Evolutionary conservation across 2,329 filamentous ascomycete genomes (phyloP).

Genomic region (Colletotrichum tabaci): DNA sequence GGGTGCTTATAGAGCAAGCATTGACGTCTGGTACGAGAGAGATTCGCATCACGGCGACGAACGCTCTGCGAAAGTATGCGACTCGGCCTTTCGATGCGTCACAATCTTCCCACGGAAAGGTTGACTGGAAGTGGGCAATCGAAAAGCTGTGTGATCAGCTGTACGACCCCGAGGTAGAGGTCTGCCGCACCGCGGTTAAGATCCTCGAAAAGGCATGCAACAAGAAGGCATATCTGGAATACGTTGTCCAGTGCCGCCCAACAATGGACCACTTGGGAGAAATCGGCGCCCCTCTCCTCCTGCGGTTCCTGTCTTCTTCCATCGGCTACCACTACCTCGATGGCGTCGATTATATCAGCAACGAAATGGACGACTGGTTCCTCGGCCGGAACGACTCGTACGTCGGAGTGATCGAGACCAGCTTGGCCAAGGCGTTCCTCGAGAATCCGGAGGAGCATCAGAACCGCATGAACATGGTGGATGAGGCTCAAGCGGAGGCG

Average conservation of each 20-base stretch:
- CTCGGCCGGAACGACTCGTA: conserved; percentile 97
- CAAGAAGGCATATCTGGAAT: conserved; percentile 90
- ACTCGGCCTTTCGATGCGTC: conserved; percentile 63
- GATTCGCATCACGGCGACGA: conserved; percentile 91
- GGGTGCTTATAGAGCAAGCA: conserved; percentile 93
- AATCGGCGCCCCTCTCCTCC: conserved; percentile 91
- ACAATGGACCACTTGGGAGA: conserved; percentile 96
- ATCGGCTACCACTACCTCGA: conserved; percentile 98
- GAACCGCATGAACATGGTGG: conserved; percentile 71
- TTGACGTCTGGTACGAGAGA: conserved; percentile 92
- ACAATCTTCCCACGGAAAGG: conserved; percentile 51
- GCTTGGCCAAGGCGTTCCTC: conserved; percentile 87
- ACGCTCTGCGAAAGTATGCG: conserved; percentile 88
- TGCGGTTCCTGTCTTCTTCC: conserved; percentile 94
- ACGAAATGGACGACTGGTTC: conserved; percentile 99
- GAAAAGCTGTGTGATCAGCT: conserved; percentile 97
- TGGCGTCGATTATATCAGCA: conserved; percentile 97
- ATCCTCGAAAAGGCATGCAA: conserved; percentile 98
- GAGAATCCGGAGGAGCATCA: conserved; percentile 73
- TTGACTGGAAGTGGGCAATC: conserved; percentile 94
- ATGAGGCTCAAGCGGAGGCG: conserved; percentile 69
- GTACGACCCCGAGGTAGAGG: conserved; percentile 97
- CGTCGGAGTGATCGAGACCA: conserved; percentile 94
- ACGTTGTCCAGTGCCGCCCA: conserved; percentile 95
- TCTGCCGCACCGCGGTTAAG: conserved; percentile 96